Percentiles rank a stretch among this genome's conserved stretches.
Conservation (phyloP, 305 asterid species). For the Fraxinus xanthoxyloides region DNA sequence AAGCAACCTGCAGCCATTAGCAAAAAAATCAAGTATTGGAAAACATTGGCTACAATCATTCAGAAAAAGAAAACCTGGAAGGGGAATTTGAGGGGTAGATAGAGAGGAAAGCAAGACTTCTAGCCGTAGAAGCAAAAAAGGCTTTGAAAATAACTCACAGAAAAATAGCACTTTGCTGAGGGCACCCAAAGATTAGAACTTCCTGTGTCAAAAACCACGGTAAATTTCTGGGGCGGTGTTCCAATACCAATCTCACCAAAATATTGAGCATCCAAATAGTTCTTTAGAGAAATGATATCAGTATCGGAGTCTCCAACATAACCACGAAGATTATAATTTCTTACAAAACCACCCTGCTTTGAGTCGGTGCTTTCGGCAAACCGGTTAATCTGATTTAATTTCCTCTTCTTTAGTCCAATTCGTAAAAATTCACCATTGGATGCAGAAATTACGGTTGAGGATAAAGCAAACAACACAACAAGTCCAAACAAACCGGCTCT, state of each 20-base stretch:
- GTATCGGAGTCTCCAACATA: constrained; percentile 41
- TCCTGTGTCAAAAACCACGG: constrained; percentile 86
- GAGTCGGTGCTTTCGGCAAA: constrained; percentile 36
- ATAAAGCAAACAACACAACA: constrained; percentile 39
- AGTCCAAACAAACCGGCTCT: constrained; percentile 35
- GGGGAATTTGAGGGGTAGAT: neutral
- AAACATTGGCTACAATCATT: constrained; percentile 2
- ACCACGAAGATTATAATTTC: constrained; percentile 32
- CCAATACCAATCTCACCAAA: constrained; percentile 87
- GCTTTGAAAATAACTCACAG: constrained; percentile 46
- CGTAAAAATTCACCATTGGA: constrained; percentile 59
- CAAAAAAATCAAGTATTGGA: constrained; percentile 9
- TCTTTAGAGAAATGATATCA: constrained; percentile 68
- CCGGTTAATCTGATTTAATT: constrained; percentile 48
- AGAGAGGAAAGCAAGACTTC: neutral
- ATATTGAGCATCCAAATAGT: constrained; percentile 89
- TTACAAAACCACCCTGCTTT: constrained; percentile 32
- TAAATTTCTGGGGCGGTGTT: constrained; percentile 83
- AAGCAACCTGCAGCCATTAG: constrained; percentile 58
- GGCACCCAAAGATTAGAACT: constrained; percentile 98
- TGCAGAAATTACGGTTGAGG: constrained; percentile 41
- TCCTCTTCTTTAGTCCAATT: constrained; percentile 66
- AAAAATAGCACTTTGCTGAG: constrained; percentile 73
- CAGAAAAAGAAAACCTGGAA: neutral
- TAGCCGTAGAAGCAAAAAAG: neutral